phyloP scores from a whole-genome alignment of 1,284 basidiomycete genomes.

The Athelia sp. region DNA sequence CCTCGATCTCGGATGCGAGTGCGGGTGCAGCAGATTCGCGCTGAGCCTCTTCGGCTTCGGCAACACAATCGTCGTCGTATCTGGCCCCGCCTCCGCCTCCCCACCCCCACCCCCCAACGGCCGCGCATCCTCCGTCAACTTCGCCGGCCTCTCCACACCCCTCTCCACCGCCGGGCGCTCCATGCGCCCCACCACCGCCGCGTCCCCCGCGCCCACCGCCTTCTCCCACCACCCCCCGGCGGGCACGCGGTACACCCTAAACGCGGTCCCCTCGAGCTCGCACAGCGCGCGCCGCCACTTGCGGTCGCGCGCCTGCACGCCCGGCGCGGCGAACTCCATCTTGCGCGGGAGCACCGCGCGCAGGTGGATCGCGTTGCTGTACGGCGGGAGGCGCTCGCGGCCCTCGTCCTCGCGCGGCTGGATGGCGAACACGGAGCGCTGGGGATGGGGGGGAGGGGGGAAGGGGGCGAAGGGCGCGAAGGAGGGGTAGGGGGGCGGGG shows the following conservation, averaged over 20 bases:
- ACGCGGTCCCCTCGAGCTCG: constrained; percentile 88
- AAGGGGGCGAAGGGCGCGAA: no score
- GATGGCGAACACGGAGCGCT: constrained; percentile 9
- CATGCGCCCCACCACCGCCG: constrained; percentile 15
- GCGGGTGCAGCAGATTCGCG: background rate
- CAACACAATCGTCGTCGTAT: background rate
- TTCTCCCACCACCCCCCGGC: constrained; percentile 67
- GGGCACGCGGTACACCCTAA: constrained; percentile 78
- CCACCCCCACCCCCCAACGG: constrained; percentile 71
- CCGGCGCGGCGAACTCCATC: constrained; percentile 88
- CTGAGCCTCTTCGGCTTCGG: background rate
- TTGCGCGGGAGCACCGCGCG: constrained; percentile 86
- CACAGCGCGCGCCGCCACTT: constrained; percentile 90
- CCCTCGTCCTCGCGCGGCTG: constrained; percentile 65
- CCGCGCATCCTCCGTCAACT: constrained; percentile 7
- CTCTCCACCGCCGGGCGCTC: background rate
- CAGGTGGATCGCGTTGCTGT: constrained; percentile 83
- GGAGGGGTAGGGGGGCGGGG: constrained; percentile 48
- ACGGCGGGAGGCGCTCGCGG: constrained; percentile 73
- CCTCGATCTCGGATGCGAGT: constrained; percentile 4
- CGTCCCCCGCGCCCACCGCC: constrained; percentile 64
- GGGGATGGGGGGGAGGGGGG: constrained; percentile 11
- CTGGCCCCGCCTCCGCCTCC: constrained; percentile 1
- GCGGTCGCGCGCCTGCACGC: constrained; percentile 83
- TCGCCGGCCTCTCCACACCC: constrained; percentile 11